Percentiles rank a stretch among this genome's conserved stretches.
Conservation (phyloP, 768 basidiomycete genomes). For the Lanmaoa rubissima region DNA sequence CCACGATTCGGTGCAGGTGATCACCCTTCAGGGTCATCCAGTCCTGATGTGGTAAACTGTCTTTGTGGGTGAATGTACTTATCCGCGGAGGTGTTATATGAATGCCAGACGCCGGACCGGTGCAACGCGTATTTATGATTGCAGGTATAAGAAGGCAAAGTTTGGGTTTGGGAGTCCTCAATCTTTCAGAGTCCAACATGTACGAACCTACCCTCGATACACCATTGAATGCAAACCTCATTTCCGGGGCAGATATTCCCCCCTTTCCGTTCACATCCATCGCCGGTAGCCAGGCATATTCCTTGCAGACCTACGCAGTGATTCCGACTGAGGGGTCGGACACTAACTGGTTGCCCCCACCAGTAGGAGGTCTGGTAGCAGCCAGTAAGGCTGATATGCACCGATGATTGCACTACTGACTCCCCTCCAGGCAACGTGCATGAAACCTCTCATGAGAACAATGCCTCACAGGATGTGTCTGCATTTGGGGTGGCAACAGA, state of each 20-base stretch:
- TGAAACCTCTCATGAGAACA: not conserved
- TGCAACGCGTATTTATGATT: not conserved
- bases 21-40: no score
- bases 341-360: not conserved
- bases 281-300: not conserved
- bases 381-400: not conserved
- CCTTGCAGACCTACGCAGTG: not conserved
- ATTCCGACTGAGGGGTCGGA: not conserved
- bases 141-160: not conserved
- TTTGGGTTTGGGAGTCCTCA: no score
- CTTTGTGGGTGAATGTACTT: no score
- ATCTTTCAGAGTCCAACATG: not conserved
- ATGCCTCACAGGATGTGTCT: not conserved
- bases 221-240: not conserved
- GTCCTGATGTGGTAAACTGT: no score
- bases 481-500: not conserved
- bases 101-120: no score
- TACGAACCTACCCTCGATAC: conserved; percentile 1
- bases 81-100: no score
- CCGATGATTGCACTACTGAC: not conserved
- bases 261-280: no score
- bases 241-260: not conserved
- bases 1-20: no score
- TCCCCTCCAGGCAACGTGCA: not conserved
- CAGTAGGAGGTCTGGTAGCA: not conserved